phyloP scores from a whole-genome alignment of 1,284 basidiomycete genomes.

The Cerrena zonata region DNA sequence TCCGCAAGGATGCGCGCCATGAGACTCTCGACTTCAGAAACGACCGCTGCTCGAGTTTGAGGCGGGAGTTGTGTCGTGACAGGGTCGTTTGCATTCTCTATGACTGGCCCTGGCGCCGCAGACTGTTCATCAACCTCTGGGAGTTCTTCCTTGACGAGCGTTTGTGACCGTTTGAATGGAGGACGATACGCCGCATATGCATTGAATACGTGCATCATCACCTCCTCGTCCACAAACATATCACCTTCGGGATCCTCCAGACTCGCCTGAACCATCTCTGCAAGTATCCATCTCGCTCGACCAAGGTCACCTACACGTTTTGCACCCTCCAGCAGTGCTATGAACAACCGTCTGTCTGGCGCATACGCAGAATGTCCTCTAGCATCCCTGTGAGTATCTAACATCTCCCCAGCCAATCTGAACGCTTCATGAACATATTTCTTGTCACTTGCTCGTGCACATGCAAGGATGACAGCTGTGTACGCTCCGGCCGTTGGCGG shows the following conservation, averaged over 20 bases:
- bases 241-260: constrained; percentile 20
- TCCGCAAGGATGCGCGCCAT: constrained; percentile 2
- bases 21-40: constrained; percentile 27
- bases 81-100: constrained; percentile 4
- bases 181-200: constrained; percentile 80
- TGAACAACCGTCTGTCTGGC: constrained; percentile 71
- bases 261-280: constrained; percentile 66
- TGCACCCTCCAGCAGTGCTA: constrained; percentile 82
- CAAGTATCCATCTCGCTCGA: constrained; percentile 84
- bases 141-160: constrained; percentile 27
- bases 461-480: constrained; percentile 77
- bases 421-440: constrained; percentile 73
- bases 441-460: constrained; percentile 57
- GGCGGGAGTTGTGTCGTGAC: constrained; percentile 62
- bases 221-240: constrained; percentile 58
- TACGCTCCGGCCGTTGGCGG: constrained; percentile 69
- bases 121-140: background rate
- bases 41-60: constrained; percentile 37
- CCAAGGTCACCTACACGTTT: constrained; percentile 81
- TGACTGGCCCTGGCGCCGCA: background rate
- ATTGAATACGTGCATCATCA: constrained; percentile 82
- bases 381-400: constrained; percentile 67
- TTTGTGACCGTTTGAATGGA: constrained; percentile 53
- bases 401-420: constrained; percentile 75
- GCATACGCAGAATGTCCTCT: constrained; percentile 37